These are phyloP conservation scores for Arthonia radiata DNA, from an alignment of 495 filamentous ascomycete species.

Conservation along the genomic window DNA sequence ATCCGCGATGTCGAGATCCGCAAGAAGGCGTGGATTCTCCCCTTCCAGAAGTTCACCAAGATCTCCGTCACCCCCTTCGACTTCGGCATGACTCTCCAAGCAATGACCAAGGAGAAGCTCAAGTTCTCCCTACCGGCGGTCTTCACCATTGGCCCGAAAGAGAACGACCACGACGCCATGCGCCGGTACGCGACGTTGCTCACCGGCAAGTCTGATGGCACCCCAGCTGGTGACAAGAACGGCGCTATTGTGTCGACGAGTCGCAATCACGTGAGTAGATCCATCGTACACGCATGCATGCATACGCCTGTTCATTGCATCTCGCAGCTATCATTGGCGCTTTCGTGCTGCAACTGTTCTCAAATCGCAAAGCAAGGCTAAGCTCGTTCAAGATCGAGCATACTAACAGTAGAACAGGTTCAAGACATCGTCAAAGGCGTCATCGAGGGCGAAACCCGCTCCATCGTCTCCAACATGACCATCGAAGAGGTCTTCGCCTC, in stretches of 20 bases:
- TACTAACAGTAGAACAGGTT: too few species aligned
- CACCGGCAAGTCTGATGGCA: constrained; percentile 27
- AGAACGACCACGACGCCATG: constrained; percentile 34
- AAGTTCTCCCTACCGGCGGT: constrained; percentile 58
- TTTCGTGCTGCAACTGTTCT: too few species aligned
- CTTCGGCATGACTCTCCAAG: constrained; percentile 49
- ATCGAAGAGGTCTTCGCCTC: constrained; percentile 75
- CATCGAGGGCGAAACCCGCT: constrained; percentile 65
- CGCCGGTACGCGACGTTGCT: constrained; percentile 57
- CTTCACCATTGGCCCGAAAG: constrained; percentile 59
- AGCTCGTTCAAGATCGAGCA: too few species aligned
- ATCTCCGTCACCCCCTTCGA: constrained; percentile 52
- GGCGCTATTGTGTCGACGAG: constrained; percentile 10
- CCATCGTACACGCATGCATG: too few species aligned
- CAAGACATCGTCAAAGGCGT: constrained; percentile 74
- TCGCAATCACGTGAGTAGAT: too few species aligned
- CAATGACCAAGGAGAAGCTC: constrained; percentile 67
- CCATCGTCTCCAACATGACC: constrained; percentile 54
- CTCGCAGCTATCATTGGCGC: too few species aligned
- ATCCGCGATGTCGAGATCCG: constrained; percentile 43
- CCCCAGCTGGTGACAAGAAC: constrained; percentile 6
- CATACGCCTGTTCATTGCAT: too few species aligned
- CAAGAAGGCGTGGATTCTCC: constrained; percentile 45
- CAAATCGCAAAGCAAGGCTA: too few species aligned
- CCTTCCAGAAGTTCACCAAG: constrained; percentile 30